Evolutionary conservation across 1,284 basidiomycete genomes (phyloP), one percentile per base, ranked within the genome.

Genomic region (Microbotryomycetes sp.): DNA sequence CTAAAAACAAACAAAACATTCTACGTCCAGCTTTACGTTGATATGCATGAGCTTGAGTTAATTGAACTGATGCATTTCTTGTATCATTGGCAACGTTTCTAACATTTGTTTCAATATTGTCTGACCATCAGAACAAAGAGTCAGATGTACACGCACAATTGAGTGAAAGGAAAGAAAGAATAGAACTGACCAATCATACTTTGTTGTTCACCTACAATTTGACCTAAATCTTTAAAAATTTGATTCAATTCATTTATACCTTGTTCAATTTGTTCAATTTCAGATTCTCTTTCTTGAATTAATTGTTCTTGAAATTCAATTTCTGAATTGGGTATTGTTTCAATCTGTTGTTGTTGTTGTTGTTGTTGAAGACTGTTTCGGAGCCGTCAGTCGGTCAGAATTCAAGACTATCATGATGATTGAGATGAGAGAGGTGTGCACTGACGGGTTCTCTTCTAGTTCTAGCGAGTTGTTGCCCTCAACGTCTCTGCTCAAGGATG

Each of bases 211-310:
- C 86, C 85, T 2, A 99, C 92, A 49, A 99, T 83, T 22, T 91
- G 92, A 45, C 93, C 93, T 42, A 99, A 78, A 77, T 98, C 94
- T 48, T 91, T 84, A 81, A 99, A 98, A 72, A 99, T 97, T 76
- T 97, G 92, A 54, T 92, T 86, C 51, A 99, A 79, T 75, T 99
- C 94, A 72, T 97, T 92, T 58, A 99, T 97, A 6, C 96, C 94
- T 1, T 84, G 86, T 78, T 98, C 96, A 64, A 99, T 99, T 74
- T 97, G 93, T 49, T 88, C 84, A 62, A 98, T 98, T 74, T 97
- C 94, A 1, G 81, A 81, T 75, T 99, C 94, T 22, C 96, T 88
- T 75, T 97, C 94, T 61, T 89, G 88, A 65, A 98, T 96, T 42
- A 98, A 79, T 14, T 90, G 89, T 72, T 99, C 94, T 75, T 98